Conservation (phyloP, 2,329 filamentous ascomycete genomes). For the Zasmidium citrigriseum region DNA sequence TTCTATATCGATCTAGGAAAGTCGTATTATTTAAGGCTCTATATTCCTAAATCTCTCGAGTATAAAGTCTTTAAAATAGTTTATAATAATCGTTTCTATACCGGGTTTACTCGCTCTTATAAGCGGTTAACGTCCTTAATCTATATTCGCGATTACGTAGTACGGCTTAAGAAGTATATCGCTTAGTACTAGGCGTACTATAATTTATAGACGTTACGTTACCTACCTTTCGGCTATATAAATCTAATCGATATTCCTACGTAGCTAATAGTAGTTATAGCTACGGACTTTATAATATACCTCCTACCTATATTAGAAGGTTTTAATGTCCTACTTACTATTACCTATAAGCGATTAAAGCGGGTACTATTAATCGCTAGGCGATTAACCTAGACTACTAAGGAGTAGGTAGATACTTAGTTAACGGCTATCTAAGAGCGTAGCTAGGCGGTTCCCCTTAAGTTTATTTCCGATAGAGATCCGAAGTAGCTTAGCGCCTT, state of each 20-base stretch:
- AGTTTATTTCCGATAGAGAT: slow-evolving; percentile 1
- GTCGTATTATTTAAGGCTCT: neutral
- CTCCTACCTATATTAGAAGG: neutral
- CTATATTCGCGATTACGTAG: neutral
- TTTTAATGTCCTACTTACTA: neutral
- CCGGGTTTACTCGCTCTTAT: neutral
- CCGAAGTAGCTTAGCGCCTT: slow-evolving; percentile 3
- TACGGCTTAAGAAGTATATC: neutral
- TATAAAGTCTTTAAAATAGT: neutral
- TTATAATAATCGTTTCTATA: neutral
- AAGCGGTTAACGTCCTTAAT: neutral
- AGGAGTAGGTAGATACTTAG: neutral
- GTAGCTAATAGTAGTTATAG: neutral
- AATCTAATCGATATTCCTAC: slow-evolving; percentile 1
- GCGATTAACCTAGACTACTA: too few relatives aligned
- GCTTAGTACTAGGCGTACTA: neutral
- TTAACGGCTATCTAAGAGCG: neutral
- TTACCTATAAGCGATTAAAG: slow-evolving; percentile 5
- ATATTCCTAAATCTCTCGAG: neutral
- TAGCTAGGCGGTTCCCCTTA: neutral
- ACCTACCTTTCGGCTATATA: neutral
- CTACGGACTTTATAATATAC: neutral
- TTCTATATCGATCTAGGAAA: neutral
- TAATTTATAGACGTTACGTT: neutral
- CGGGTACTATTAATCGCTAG: neutral